phyloP scores from a whole-genome alignment of 768 basidiomycete species.

The Collybiopsis confluens region DNA sequence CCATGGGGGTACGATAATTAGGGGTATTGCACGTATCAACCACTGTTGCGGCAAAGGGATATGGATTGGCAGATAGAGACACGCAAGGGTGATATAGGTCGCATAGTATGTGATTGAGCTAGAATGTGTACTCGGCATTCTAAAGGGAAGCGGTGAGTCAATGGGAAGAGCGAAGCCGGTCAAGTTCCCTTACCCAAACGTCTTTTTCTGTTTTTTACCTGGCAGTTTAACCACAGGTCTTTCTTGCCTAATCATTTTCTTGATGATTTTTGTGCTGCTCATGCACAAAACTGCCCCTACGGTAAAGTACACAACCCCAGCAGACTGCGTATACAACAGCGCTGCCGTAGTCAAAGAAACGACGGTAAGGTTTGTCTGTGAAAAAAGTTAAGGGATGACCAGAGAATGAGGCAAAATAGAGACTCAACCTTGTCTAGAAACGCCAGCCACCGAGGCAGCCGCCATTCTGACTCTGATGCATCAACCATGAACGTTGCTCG shows the following conservation, averaged over 20 bases:
- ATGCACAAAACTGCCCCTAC: constrained; percentile 54
- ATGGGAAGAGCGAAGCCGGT: too few species aligned
- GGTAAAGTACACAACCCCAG: constrained; percentile 56
- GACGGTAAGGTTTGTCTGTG: constrained; percentile 59
- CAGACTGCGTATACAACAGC: constrained; percentile 59
- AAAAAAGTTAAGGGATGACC: not conserved
- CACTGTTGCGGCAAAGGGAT: constrained; percentile 39
- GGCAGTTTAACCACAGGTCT: constrained; percentile 42
- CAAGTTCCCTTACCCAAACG: constrained; percentile 71
- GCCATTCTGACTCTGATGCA: not conserved
- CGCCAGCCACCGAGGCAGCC: constrained; percentile 19
- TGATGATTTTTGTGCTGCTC: constrained; percentile 56
- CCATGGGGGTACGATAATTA: constrained; percentile 50
- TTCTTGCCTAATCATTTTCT: constrained; percentile 58
- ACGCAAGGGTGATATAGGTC: constrained; percentile 55
- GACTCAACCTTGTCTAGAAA: constrained; percentile 33
- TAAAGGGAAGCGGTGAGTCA: constrained; percentile 19
- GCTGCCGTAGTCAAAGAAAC: constrained; percentile 42
- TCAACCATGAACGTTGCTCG: not conserved
- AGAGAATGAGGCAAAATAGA: too few species aligned
- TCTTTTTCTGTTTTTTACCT: constrained; percentile 37
- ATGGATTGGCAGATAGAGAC: constrained; percentile 55
- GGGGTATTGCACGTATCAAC: constrained; percentile 37
- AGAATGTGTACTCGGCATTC: constrained; percentile 85
- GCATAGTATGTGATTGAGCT: constrained; percentile 64